phyloP scores from a whole-genome alignment of 345 rosid genomes.

The Eucalyptus sp. region DNA sequence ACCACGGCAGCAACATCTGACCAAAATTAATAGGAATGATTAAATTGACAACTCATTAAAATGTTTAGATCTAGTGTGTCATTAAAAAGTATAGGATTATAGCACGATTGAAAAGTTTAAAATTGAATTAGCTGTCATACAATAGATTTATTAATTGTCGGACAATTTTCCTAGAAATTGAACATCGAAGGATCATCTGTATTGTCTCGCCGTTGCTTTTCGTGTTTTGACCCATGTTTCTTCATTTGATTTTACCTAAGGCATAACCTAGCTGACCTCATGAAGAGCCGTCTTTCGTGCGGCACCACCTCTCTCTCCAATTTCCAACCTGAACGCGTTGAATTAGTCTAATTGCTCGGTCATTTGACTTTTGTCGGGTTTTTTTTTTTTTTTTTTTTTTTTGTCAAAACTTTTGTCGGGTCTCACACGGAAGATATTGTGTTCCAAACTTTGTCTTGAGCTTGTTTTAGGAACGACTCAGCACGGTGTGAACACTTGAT shows the following conservation, averaged over 20 bases:
- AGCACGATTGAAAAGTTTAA: accelerated
- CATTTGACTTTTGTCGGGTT: background rate
- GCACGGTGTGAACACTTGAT: background rate
- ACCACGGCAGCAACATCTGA: accelerated
- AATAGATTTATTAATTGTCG: background rate
- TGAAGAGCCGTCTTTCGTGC: background rate
- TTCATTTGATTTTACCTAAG: background rate
- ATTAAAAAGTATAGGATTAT: too few relatives aligned
- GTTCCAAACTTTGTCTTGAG: background rate
- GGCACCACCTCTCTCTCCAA: background rate
- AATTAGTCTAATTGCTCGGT: background rate
- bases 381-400: too few relatives aligned
- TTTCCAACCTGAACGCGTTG: background rate
- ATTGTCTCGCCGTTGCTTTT: background rate
- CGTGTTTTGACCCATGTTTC: background rate
- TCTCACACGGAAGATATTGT: background rate
- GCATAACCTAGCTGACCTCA: background rate
- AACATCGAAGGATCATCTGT: background rate
- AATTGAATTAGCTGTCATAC: accelerated
- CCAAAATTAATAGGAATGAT: too few relatives aligned
- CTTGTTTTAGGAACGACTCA: background rate
- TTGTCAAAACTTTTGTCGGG: background rate
- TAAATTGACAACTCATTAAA: background rate
- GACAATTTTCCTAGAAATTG: background rate
- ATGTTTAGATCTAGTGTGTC: too few relatives aligned